Evolutionary conservation across 768 basidiomycete species (phyloP), one percentile per base, ranked within the genome.

Genomic region (Leucosporidium yakuticum): DNA sequence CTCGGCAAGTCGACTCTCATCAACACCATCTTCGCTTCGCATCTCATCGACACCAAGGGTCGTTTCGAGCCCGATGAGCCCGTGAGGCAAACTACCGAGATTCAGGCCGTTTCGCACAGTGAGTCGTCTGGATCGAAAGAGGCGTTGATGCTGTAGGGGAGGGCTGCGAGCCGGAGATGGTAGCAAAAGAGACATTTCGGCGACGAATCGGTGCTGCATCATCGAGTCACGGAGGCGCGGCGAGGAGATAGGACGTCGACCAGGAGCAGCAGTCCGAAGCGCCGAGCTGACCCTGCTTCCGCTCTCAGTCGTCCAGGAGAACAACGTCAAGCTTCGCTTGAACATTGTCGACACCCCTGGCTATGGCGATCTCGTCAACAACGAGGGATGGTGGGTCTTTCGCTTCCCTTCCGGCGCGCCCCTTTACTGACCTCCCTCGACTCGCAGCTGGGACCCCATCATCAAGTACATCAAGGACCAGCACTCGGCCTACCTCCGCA

Each of bases 401-500:
- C 50, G 44, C 62, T 69, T 48, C 66, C 25, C 27, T 9, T 29
- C n/a, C 32, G 5, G 12, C 19, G 25, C n/a, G 21, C 25, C 12
- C 14, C 5, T 3, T 7, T 2, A 21, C 60, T 39, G 27, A 34
- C n/a, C 11, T 8, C 14, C 36, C 27, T 2, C n/a, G n/a, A n/a
- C 14, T 44, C 14, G n/a, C 69, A 94, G 91, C 83, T 99, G 95
- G 95, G 95, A 99, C 77, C 90, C 95, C 53, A 98, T 99, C 76
- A 84, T 98, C 78, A 97, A 96, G 80, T 96, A 99, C 80, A 97
- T 97, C 83, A 92, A 94, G 82, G 95, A 98, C 83, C 95, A 98
- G 79, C 95, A 98, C 83, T 93, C 91, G 78, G 91, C 93, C 48
- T 99, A 96, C 81, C 85, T 99, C 63, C 90, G 96, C 80, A 98